Evolutionary conservation across 805 yeast genomes (phyloP), one percentile per base, ranked within the genome.

Genomic region (Cyberlindnera suaveolens): DNA sequence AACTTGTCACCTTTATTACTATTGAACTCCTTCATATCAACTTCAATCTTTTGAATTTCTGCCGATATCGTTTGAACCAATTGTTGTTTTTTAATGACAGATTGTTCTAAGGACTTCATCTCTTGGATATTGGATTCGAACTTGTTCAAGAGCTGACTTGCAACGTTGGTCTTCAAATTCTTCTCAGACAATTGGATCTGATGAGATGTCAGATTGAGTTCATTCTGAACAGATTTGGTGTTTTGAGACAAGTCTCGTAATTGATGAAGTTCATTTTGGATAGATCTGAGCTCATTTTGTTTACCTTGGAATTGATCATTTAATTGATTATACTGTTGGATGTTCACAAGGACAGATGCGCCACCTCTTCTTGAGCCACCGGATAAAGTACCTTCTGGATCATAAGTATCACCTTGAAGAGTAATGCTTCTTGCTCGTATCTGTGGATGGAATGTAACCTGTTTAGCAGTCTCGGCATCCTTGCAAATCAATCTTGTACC

Each of bases 321-420:
- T 11, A 75, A 55, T 14, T 56, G 61, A 53, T 85, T 84, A 51
- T 74, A 82, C 45, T 75, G 75, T 54, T 83, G 91, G 60, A 89
- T 77, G 36, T 76, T 77, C 10, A 77, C 60, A 44, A 90, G 68
- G 3, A 84, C 62, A 0, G 88, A 75, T 2, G 77, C 71, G 14
- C 76, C 66, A 39, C 70, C 68, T 49, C 72, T 79, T 52, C 91
- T 73, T 17, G 95, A 81, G n/a, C 98, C 98, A 38, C 99, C 99
- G 1, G 96, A 85, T 23, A 93, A 68, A 7, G 96, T 86, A 14
- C 99, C 99, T 51, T 84, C 88, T 0, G 99, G 99, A 59, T 93
- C 99, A 64, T 90, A 93, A 10, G 83, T 75, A 61, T 93, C 99
- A 40, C 99, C 99, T 42, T 89, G 90, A 30, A 85, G 61, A 0